Percentiles rank a stretch among this genome's conserved stretches.
These are phyloP conservation scores for Solanum hybrid DNA, from an alignment of 305 asterid species.

Conservation along the genomic window DNA sequence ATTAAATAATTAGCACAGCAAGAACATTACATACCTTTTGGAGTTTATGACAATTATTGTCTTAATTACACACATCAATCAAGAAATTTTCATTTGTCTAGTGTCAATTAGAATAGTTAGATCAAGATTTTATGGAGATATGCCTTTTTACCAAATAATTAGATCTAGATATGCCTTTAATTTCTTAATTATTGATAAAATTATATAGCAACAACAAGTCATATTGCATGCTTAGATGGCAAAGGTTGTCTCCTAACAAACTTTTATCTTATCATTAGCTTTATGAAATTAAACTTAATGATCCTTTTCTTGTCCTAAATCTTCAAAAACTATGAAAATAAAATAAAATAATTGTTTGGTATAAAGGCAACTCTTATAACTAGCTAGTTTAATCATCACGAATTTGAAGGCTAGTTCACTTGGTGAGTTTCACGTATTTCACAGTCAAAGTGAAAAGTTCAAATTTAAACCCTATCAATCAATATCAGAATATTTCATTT, in stretches of 20 bases:
- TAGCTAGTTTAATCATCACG: not conserved
- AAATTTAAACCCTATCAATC: not conserved
- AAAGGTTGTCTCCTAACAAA: constrained; percentile 2
- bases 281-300: not conserved
- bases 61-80: not conserved
- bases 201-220: not conserved
- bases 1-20: not conserved
- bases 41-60: not conserved
- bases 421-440: not conserved
- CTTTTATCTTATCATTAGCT: not conserved
- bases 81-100: not conserved
- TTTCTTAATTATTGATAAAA: not conserved
- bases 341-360: not conserved
- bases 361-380: not conserved
- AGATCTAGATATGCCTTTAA: not conserved
- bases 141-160: not conserved
- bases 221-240: not conserved
- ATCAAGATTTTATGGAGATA: not conserved
- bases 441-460: not conserved
- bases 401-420: not conserved
- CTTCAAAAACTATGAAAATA: not conserved
- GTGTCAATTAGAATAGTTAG: not conserved
- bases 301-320: not conserved
- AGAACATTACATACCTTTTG: not conserved
- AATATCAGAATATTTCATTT: too few species aligned